Conservation (phyloP, 805 yeast species). For the Starmerella kuoi region DNA sequence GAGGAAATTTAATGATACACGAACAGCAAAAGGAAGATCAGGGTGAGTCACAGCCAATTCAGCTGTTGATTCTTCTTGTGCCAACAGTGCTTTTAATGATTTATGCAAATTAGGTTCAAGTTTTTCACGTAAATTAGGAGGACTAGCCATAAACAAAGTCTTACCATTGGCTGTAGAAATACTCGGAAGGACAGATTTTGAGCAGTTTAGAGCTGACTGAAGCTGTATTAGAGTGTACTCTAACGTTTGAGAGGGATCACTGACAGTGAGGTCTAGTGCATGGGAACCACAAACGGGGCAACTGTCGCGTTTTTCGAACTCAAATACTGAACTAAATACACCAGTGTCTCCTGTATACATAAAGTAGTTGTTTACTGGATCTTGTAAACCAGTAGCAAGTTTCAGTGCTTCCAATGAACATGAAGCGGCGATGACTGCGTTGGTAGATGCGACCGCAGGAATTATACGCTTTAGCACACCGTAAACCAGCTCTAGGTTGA, state of each 20-base stretch:
- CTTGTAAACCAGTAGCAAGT: conserved; percentile 57
- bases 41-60: conserved; percentile 5
- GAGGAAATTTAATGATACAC: conserved; percentile 26
- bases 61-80: background rate
- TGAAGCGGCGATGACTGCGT: conserved; percentile 80
- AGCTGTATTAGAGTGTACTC: conserved; percentile 36
- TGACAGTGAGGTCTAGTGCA: conserved; percentile 18
- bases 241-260: conserved; percentile 28
- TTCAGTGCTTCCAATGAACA: conserved; percentile 82
- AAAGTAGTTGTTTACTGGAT: conserved; percentile 62
- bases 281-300: conserved; percentile 67
- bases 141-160: conserved; percentile 1
- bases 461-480: conserved; percentile 88
- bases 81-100: background rate
- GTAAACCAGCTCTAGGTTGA: conserved; percentile 55
- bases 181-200: background rate
- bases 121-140: background rate
- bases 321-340: conserved; percentile 60
- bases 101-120: background rate
- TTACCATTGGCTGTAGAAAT: background rate
- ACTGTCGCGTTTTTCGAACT: conserved; percentile 44
- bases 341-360: conserved; percentile 78
- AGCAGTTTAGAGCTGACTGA: conserved; percentile 20
- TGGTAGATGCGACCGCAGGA: conserved; percentile 90
- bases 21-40: background rate